Evolutionary conservation across 768 basidiomycete genomes (phyloP).

Genomic region (Daedalea quercina): DNA sequence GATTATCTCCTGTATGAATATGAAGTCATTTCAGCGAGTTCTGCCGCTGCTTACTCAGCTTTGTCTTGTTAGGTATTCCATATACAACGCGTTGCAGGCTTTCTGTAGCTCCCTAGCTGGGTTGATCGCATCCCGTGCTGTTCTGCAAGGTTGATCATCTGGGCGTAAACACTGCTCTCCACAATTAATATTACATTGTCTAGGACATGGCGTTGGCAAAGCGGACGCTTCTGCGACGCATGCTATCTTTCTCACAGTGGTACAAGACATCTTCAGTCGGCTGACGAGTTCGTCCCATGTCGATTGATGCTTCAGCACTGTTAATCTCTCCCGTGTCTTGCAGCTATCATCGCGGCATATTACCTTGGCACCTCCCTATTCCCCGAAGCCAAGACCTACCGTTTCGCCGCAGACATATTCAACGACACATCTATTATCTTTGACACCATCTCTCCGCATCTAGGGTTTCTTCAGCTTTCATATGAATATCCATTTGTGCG

Average conservation of each 20-base stretch:
- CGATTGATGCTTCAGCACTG: background rate
- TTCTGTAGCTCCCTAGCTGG: slow-evolving; percentile 64
- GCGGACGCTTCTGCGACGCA: slow-evolving; percentile 59
- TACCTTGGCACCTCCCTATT: slow-evolving; percentile 56
- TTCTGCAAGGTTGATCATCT: slow-evolving; percentile 47
- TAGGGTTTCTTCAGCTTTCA: slow-evolving; percentile 28
- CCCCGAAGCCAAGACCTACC: slow-evolving; percentile 66
- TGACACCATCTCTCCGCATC: slow-evolving; percentile 53
- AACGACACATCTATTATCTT: slow-evolving; percentile 56
- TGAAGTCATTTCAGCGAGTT: too few relatives aligned
- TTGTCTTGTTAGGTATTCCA: slow-evolving; percentile 49
- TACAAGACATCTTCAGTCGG: slow-evolving; percentile 60
- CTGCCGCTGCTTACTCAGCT: background rate
- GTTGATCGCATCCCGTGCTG: slow-evolving; percentile 57
- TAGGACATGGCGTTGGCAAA: slow-evolving; percentile 67
- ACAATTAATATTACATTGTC: background rate
- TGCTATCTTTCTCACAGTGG: slow-evolving; percentile 55
- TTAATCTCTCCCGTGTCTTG: background rate
- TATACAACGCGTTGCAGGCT: slow-evolving; percentile 59
- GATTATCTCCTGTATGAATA: slow-evolving; percentile 13
- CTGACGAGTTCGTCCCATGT: slow-evolving; percentile 44
- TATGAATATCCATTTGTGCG: slow-evolving; percentile 27
- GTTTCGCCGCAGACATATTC: slow-evolving; percentile 58
- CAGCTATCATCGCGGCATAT: slow-evolving; percentile 61
- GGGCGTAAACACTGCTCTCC: too few relatives aligned